These are phyloP conservation scores for Bryoerythrophyllum caledonicum DNA, from an alignment of 225 moss, liverwort and hornwort species.

Conservation along the genomic window DNA sequence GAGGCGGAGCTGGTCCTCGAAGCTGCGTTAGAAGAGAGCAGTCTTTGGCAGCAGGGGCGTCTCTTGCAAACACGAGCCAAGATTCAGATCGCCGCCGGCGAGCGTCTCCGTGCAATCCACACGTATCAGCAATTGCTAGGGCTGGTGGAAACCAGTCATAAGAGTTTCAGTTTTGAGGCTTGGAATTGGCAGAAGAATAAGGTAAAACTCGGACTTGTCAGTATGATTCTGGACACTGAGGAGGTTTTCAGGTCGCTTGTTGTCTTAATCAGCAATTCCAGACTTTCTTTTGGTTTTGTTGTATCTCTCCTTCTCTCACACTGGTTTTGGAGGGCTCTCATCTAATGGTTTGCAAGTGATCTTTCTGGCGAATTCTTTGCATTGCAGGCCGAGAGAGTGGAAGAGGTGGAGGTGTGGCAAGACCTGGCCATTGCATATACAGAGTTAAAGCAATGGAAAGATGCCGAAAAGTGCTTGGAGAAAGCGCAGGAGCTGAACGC, in stretches of 20 bases:
- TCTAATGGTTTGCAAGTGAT: conserved; percentile 14
- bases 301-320: background rate
- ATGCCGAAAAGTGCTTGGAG: conserved; percentile 90
- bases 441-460: conserved; percentile 79
- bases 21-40: conserved; percentile 87
- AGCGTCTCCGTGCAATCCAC: conserved; percentile 74
- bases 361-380: conserved; percentile 2
- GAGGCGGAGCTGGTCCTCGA: conserved; percentile 89
- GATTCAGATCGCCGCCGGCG: conserved; percentile 70
- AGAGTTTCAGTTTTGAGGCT: conserved; percentile 80
- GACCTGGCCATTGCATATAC: conserved; percentile 83
- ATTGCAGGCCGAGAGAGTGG: conserved; percentile 64
- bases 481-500: conserved; percentile 78
- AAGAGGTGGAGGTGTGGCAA: conserved; percentile 97
- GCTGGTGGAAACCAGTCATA: conserved; percentile 78
- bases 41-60: conserved; percentile 90
- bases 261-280: background rate
- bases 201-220: conserved; percentile 23
- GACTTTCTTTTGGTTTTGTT: background rate
- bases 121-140: conserved; percentile 76
- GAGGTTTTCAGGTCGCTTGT: conserved; percentile 18
- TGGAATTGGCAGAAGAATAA: conserved; percentile 74
- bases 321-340: background rate
- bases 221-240: conserved; percentile 4
- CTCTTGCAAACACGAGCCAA: conserved; percentile 86